Evolutionary conservation across 129 eudicot species (phyloP).

Genomic region (Helianthus tuberosus): DNA sequence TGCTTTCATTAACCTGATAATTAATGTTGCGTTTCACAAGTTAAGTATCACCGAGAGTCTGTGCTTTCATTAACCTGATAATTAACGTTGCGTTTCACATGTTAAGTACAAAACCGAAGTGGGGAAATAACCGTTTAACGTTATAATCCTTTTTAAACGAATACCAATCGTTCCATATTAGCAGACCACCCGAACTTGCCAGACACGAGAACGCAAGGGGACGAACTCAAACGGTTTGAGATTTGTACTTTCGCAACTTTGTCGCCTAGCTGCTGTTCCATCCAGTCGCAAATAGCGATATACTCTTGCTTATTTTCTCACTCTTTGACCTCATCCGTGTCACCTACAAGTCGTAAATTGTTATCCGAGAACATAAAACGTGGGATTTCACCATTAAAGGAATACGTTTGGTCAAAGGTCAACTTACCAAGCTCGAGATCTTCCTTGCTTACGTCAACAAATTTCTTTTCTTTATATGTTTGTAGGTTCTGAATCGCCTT

Average conservation of each 20-base stretch:
- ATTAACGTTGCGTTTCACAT: not conserved
- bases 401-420: not conserved
- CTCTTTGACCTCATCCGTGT: conserved; percentile 86
- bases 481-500: conserved; percentile 88
- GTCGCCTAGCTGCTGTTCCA: conserved; percentile 97
- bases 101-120: not conserved
- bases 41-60: conserved; percentile 88
- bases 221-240: conserved; percentile 86
- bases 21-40: conserved; percentile 84
- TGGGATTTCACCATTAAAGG: not conserved
- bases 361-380: not conserved
- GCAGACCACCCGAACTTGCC: conserved; percentile 99
- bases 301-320: conserved; percentile 88
- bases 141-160: not conserved
- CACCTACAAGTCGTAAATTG: conserved; percentile 47
- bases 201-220: conserved; percentile 97
- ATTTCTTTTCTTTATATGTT: conserved; percentile 91
- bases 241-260: conserved; percentile 95
- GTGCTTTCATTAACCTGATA: no score
- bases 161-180: conserved; percentile 88
- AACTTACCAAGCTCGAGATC: conserved; percentile 95
- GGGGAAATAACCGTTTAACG: not conserved
- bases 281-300: conserved; percentile 88
- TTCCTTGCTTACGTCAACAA: conserved; percentile 99
- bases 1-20: no score